These are phyloP conservation scores for Kodamaea kaohsiungensis DNA, from an alignment of 805 yeast genomes.

Conservation along the genomic window DNA sequence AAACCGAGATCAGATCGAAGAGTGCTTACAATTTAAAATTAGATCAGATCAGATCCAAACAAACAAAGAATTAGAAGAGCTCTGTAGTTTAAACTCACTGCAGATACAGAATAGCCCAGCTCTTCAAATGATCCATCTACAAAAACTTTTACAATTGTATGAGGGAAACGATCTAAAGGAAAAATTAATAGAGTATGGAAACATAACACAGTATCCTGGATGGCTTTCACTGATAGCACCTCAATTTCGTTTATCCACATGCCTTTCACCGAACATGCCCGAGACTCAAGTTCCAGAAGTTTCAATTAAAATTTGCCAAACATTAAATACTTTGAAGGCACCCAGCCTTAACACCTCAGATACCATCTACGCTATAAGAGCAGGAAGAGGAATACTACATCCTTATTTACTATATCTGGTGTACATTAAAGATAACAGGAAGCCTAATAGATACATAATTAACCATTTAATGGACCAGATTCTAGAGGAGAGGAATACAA, in stretches of 20 bases:
- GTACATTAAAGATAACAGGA: constrained; percentile 8
- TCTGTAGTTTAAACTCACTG: neutral
- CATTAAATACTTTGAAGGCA: neutral
- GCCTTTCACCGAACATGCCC: constrained; percentile 2
- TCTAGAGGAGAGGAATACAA: neutral
- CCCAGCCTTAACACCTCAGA: constrained; percentile 11
- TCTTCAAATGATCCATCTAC: constrained; percentile 9
- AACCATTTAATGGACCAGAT: constrained; percentile 11
- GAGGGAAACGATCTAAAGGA: neutral
- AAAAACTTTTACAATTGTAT: neutral
- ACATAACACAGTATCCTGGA: constrained; percentile 11
- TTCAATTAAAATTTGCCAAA: neutral
- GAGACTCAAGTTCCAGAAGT: neutral
- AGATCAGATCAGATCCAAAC: constrained; percentile 7
- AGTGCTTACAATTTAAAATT: constrained; percentile 3
- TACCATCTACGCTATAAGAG: constrained; percentile 9
- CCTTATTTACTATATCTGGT: constrained; percentile 12
- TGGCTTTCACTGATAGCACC: constrained; percentile 12
- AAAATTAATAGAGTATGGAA: neutral
- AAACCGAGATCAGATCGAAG: constrained; percentile 4
- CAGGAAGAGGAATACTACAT: constrained; percentile 1
- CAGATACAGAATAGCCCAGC: neutral
- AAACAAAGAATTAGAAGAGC: neutral
- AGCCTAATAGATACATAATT: constrained; percentile 13
- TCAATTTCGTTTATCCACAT: constrained; percentile 1